Evolutionary conservation across 148 eudicot species (phyloP).

Genomic region (Vaccinium myrtillus): DNA sequence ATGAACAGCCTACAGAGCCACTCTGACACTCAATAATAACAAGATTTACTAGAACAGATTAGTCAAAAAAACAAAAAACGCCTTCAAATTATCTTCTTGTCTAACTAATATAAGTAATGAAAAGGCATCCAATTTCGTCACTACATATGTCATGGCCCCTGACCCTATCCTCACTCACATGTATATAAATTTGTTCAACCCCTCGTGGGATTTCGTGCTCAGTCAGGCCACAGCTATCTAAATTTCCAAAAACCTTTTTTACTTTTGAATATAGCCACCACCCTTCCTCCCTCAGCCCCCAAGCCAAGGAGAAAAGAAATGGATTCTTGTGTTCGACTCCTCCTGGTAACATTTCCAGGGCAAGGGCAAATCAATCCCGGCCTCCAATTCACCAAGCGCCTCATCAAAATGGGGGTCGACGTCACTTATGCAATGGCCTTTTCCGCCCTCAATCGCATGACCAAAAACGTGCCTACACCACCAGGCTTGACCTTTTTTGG

Average conservation of each 20-base stretch:
- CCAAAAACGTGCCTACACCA: conserved; percentile 16
- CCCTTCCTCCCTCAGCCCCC: background rate
- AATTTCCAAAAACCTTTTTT: background rate
- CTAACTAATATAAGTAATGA: too few relatives aligned
- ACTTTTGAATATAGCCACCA: background rate
- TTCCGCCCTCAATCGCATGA: conserved; percentile 16
- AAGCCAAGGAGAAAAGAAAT: conserved; percentile 6
- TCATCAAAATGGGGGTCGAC: conserved; percentile 25
- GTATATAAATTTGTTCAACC: background rate
- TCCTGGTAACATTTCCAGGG: conserved; percentile 28
- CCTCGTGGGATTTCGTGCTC: background rate
- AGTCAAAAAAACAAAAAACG: too few relatives aligned
- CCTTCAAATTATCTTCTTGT: too few relatives aligned
- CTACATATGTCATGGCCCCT: background rate
- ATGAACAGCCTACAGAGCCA: too few relatives aligned
- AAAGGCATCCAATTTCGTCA: background rate
- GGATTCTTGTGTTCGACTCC: conserved; percentile 23
- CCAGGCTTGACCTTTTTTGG: conserved; percentile 4
- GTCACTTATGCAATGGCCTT: conserved; percentile 46
- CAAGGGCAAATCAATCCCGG: conserved; percentile 65
- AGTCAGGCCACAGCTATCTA: background rate
- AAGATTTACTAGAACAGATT: too few relatives aligned
- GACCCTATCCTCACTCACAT: background rate
- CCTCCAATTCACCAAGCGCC: conserved; percentile 50
- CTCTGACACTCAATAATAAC: too few relatives aligned